Evolutionary conservation across 345 rosid genomes (phyloP), one percentile per base, ranked within the genome.

Genomic region (Conringia planisiliqua): DNA sequence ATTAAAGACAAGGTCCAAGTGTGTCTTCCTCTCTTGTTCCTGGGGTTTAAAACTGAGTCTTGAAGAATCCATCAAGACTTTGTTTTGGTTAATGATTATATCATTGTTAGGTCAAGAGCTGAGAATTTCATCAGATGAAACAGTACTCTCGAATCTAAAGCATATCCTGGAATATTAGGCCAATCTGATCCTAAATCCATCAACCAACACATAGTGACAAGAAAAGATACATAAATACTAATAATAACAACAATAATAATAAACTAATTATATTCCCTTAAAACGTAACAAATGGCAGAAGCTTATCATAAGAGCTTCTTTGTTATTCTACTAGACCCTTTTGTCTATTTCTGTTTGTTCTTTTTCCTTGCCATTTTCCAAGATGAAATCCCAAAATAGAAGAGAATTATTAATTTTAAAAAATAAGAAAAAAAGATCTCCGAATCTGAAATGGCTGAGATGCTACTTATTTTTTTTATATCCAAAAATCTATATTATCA

Each of bases 131-230:
- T 54, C 18, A 6, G 50, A 54, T 29, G 27, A 68, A 11, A 55
- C 51, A 20, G 33, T 35, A 14, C 16, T 6, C 6, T 36, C 36
- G 36, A 51, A 67, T 65, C 69, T 30, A 65, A 65, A 66, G 30
- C 70, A 66, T 18, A 47, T 68, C 52, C 72, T 57, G 22, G 13
- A 30, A 42, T 30, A 43, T 40, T 30, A 29, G 42, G 38, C 38
- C 20, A 55, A 55, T 20, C 29, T 55, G 64, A 40, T 42, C 42
- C 29, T 17, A 32, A 43, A 69, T 57, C 55, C 38, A 57, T 69
- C 43, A 69, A 42, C 73, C 22, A 56, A 69, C 55, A 56, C 32
- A 42, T 30, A 30, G 1, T 42, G 65, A 69, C 73, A 69, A 54
- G 27, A 16, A 46, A 54, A 40, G 29, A 55, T 29, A 27, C 8